These are phyloP conservation scores for Voacanga thouarsii DNA, from an alignment of 257 asterid species.

Conservation along the genomic window DNA sequence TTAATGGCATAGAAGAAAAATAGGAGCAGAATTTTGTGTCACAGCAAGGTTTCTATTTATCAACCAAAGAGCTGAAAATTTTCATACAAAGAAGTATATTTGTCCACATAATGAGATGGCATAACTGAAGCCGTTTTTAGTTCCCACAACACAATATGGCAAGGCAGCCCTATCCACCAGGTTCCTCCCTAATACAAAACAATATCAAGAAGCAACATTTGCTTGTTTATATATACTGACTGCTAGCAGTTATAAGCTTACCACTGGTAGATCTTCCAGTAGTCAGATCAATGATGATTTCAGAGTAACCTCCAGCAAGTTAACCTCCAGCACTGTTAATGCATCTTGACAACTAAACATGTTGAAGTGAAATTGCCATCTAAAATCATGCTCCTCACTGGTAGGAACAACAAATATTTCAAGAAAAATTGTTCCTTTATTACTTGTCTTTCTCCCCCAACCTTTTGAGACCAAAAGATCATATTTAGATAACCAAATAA, in stretches of 20 bases:
- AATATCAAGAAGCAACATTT: not conserved
- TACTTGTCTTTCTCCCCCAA: too few relatives aligned
- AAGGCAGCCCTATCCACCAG: not conserved
- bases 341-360: not conserved
- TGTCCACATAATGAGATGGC: not conserved
- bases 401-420: not conserved
- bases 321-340: not conserved
- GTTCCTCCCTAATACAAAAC: not conserved
- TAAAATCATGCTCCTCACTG: not conserved
- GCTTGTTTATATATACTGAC: not conserved
- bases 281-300: not conserved
- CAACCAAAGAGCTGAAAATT: too few relatives aligned
- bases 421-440: too few relatives aligned
- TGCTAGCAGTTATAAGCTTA: not conserved
- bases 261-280: not conserved
- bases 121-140: not conserved
- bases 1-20: not conserved
- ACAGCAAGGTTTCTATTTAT: not conserved
- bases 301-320: not conserved
- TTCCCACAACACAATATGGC: not conserved
- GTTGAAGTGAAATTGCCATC: not conserved
- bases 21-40: not conserved
- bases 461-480: too few relatives aligned
- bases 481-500: too few relatives aligned
- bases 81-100: not conserved